phyloP scores from a whole-genome alignment of 2,329 filamentous ascomycete genomes.

The Chalaropsis ovoidea region DNA sequence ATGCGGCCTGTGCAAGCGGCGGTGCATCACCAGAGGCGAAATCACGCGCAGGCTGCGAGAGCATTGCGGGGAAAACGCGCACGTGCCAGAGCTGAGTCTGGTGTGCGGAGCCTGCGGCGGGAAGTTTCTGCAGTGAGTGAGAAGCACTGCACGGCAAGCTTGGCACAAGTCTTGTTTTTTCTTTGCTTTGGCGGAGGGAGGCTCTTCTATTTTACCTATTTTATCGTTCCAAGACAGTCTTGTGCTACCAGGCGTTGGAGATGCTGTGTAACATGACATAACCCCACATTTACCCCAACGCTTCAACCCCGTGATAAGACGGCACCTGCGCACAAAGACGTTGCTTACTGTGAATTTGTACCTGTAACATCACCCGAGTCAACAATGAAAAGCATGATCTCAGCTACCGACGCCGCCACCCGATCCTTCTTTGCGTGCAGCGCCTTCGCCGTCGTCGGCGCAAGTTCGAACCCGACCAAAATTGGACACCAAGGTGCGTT shows the following conservation, averaged over 20 bases:
- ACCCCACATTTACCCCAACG: constrained; percentile 10
- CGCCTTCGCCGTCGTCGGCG: constrained; percentile 79
- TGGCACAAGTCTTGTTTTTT: background rate
- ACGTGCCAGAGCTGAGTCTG: constrained; percentile 10
- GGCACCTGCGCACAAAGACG: background rate
- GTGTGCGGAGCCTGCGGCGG: constrained; percentile 23
- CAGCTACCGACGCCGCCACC: constrained; percentile 54
- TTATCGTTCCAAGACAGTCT: background rate
- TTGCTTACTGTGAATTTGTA: background rate
- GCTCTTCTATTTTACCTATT: background rate
- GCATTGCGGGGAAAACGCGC: constrained; percentile 5
- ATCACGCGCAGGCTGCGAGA: constrained; percentile 12
- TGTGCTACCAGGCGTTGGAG: background rate
- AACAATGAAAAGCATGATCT: constrained; percentile 13
- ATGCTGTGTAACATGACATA: background rate
- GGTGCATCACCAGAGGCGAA: constrained; percentile 17
- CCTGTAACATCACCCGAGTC: background rate
- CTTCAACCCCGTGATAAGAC: background rate
- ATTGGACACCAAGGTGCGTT: constrained; percentile 74
- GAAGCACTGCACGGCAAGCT: too few relatives aligned
- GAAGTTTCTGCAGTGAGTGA: constrained; percentile 18
- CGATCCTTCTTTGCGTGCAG: constrained; percentile 70
- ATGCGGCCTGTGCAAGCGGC: constrained; percentile 44
- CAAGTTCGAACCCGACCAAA: constrained; percentile 72
- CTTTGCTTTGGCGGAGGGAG: background rate